Evolutionary conservation across 1,284 basidiomycete species (phyloP).

Genomic region (Cutaneotrichosporon curvatum): DNA sequence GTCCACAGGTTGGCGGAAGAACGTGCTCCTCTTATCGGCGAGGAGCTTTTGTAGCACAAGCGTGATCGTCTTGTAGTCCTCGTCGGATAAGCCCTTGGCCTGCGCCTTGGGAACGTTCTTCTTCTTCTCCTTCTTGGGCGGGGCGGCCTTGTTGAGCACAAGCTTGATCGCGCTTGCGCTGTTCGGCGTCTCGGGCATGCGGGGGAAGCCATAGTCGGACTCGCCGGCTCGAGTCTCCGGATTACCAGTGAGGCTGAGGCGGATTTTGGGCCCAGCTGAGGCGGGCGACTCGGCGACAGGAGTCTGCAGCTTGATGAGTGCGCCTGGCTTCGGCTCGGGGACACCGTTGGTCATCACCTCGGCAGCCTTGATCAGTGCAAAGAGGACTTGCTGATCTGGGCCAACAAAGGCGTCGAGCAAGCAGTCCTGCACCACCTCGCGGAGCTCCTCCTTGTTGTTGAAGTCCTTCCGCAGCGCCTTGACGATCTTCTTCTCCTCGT

Average conservation of each 20-base stretch:
- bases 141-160: constrained; percentile 28
- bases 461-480: constrained; percentile 81
- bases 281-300: constrained; percentile 54
- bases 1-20: constrained; percentile 82
- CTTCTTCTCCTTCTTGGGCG: constrained; percentile 38
- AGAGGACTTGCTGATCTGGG: constrained; percentile 78
- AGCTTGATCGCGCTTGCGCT: constrained; percentile 34
- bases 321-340: constrained; percentile 76
- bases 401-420: constrained; percentile 42
- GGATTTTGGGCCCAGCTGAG: constrained; percentile 36
- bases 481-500: constrained; percentile 50
- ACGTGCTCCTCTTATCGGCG: constrained; percentile 24
- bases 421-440: constrained; percentile 49
- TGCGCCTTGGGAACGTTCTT: constrained; percentile 63
- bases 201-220: constrained; percentile 27
- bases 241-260: constrained; percentile 23
- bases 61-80: constrained; percentile 72
- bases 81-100: constrained; percentile 67
- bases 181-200: neutral
- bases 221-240: neutral
- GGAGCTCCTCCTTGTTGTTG: constrained; percentile 63
- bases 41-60: constrained; percentile 72
- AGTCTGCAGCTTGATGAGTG: constrained; percentile 73
- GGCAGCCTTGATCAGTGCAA: constrained; percentile 84
- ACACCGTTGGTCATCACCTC: constrained; percentile 78